Evolutionary conservation across 2,329 filamentous ascomycete species (phyloP).

Genomic region (Aschersonia sp.): DNA sequence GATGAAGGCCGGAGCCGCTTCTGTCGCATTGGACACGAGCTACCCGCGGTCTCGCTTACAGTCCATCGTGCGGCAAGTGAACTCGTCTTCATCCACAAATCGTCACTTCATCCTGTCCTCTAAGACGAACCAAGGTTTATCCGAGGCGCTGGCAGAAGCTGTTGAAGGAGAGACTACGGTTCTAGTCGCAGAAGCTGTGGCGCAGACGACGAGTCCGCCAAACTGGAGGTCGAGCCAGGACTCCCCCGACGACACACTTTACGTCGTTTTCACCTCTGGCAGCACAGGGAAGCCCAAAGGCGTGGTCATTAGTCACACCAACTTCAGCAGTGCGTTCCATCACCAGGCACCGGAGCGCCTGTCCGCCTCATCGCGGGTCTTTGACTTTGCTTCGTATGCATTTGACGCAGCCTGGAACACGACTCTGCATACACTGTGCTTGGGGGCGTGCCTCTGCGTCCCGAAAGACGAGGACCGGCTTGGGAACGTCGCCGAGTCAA

Average conservation of each 20-base stretch:
- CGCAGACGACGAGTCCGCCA: neutral
- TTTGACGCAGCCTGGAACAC: slow-evolving; percentile 10
- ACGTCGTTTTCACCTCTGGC: slow-evolving; percentile 9
- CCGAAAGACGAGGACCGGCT: slow-evolving; percentile 5
- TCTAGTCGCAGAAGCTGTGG: neutral
- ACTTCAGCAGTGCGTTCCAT: slow-evolving; percentile 7
- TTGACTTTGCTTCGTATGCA: slow-evolving; percentile 11
- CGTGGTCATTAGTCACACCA: slow-evolving; percentile 8
- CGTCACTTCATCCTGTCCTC: neutral
- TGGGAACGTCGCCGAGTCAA: slow-evolving; percentile 3
- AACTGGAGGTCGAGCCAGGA: neutral
- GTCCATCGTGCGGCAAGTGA: neutral
- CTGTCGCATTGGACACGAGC: slow-evolving; percentile 5
- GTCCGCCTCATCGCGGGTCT: slow-evolving; percentile 6
- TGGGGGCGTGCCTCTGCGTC: slow-evolving; percentile 9
- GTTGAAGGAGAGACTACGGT: neutral
- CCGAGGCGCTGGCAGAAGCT: neutral
- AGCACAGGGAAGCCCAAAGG: slow-evolving; percentile 11
- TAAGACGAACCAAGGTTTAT: neutral
- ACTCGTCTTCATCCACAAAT: neutral
- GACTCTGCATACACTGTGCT: slow-evolving; percentile 6
- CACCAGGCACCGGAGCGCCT: slow-evolving; percentile 6
- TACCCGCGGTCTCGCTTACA: slow-evolving; percentile 3
- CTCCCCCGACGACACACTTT: slow-evolving; percentile 1
- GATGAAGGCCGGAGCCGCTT: slow-evolving; percentile 4